Evolutionary conservation across 75 land plant species (phyloP).

Genomic region (Gnetum montanum): DNA sequence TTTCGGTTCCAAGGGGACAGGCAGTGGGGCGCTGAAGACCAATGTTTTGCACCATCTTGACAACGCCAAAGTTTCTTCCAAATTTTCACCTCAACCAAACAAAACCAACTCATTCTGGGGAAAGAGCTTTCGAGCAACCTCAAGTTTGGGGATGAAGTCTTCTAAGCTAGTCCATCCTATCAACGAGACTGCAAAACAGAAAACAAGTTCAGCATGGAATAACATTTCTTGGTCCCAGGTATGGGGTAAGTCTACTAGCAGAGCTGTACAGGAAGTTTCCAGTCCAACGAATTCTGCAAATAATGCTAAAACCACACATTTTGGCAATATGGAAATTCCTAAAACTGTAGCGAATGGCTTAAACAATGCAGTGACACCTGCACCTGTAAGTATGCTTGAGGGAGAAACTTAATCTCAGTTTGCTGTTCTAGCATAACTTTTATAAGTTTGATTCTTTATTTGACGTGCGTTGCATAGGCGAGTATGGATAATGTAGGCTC

Average conservation of each 20-base stretch:
- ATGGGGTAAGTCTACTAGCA: constrained; percentile 18
- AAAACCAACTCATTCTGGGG: constrained; percentile 39
- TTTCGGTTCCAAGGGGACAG: constrained; percentile 13
- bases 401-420: too few relatives aligned
- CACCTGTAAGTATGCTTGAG: constrained; percentile 9
- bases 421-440: not conserved
- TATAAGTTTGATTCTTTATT: not conserved
- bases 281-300: not conserved
- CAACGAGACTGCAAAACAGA: constrained; percentile 3
- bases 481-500: not conserved
- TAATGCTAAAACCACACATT: not conserved
- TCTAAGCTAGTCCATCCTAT: constrained; percentile 18
- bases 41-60: constrained; percentile 35
- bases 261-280: constrained; percentile 1
- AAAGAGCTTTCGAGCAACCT: constrained; percentile 12
- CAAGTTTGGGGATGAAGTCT: constrained; percentile 22
- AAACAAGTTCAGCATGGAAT: constrained; percentile 22
- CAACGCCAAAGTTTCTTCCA: constrained; percentile 43
- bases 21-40: constrained; percentile 10
- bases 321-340: not conserved
- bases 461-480: not conserved
- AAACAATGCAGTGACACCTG: not conserved
- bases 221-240: constrained; percentile 21
- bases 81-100: constrained; percentile 22
- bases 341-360: constrained; percentile 1